Percentiles rank a stretch among this genome's conserved stretches.
Evolutionary conservation across 495 filamentous ascomycete species (phyloP).

Genomic region (Lineolata rhizophorae): DNA sequence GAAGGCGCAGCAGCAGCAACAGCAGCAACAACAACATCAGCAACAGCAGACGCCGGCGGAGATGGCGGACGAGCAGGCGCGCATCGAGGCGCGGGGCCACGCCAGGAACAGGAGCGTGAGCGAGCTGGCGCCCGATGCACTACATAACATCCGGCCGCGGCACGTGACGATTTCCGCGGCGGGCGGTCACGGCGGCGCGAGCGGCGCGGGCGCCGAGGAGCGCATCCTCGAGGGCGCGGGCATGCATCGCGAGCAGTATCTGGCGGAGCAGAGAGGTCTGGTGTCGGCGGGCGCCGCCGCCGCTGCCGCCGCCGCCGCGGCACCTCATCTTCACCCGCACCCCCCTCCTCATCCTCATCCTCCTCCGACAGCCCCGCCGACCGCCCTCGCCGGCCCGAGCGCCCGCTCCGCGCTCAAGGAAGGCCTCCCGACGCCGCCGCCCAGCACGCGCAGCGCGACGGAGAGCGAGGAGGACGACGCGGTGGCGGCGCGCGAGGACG

Average conservation of each 20-base stretch:
- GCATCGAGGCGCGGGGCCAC: constrained; percentile 21
- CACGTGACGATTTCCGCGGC: constrained; percentile 54
- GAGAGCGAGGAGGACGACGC: constrained; percentile 26
- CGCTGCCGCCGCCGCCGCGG: constrained; percentile 24
- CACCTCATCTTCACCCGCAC: constrained; percentile 4
- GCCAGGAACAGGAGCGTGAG: constrained; percentile 61
- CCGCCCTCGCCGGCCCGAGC: too few relatives aligned
- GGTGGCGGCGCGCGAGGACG: constrained; percentile 21
- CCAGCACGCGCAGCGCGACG: constrained; percentile 30
- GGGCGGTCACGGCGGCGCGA: too few relatives aligned
- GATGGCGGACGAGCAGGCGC: constrained; percentile 16
- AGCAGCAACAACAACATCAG: constrained; percentile 6
- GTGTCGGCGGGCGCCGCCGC: constrained; percentile 21
- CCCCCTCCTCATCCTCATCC: too few relatives aligned
- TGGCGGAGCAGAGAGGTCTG: constrained; percentile 56
- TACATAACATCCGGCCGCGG: constrained; percentile 39
- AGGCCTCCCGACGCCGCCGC: constrained; percentile 47
- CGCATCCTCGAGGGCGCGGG: constrained; percentile 18
- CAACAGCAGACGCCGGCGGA: constrained; percentile 11
- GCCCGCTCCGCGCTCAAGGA: too few relatives aligned
- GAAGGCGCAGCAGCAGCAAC: constrained; percentile 3
- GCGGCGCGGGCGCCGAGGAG: constrained; percentile 16
- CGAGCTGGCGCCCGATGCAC: constrained; percentile 58
- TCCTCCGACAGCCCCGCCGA: too few relatives aligned
- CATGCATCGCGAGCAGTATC: constrained; percentile 60